Conservation (phyloP, 2,329 filamentous ascomycete genomes). For the Cadophora malorum region DNA sequence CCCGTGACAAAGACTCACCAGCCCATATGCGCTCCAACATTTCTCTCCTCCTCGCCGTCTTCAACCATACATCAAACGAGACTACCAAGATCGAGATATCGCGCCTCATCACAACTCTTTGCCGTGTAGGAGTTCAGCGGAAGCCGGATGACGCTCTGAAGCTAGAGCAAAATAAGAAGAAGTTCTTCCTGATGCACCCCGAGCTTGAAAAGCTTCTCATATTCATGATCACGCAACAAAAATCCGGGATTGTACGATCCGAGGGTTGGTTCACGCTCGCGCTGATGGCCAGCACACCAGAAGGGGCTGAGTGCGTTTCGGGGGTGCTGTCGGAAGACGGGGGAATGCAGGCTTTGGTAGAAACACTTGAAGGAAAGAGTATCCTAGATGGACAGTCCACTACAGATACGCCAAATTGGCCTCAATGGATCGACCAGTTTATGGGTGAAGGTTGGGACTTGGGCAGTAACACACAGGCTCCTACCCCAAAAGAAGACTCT, state of each 20-base stretch:
- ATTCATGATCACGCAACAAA: constrained; percentile 15
- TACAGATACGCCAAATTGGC: not conserved
- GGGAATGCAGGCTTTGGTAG: constrained; percentile 6
- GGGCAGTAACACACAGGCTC: not conserved
- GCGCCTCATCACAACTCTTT: constrained; percentile 4
- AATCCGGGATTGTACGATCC: constrained; percentile 6
- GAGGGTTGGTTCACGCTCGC: constrained; percentile 12
- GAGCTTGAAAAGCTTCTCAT: not conserved
- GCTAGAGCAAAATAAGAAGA: constrained; percentile 4
- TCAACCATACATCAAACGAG: not conserved
- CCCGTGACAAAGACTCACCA: constrained; percentile 5
- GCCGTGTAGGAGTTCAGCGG: constrained; percentile 5
- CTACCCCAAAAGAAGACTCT: not conserved
- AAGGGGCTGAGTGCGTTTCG: constrained; percentile 6
- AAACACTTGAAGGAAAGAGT: constrained; percentile 3
- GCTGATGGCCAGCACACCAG: not conserved
- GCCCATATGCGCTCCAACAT: constrained; percentile 15
- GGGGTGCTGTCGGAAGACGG: constrained; percentile 1
- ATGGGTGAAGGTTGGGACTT: constrained; percentile 13
- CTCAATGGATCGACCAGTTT: constrained; percentile 12
- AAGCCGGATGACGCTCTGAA: constrained; percentile 1
- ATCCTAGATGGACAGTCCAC: not conserved
- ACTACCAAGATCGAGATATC: constrained; percentile 9
- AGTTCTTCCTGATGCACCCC: constrained; percentile 12
- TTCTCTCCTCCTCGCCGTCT: not conserved